Base-by-base conservation (phyloP, 2,329 filamentous ascomycete genomes). In the Fusarium pseudograminearum region DNA sequence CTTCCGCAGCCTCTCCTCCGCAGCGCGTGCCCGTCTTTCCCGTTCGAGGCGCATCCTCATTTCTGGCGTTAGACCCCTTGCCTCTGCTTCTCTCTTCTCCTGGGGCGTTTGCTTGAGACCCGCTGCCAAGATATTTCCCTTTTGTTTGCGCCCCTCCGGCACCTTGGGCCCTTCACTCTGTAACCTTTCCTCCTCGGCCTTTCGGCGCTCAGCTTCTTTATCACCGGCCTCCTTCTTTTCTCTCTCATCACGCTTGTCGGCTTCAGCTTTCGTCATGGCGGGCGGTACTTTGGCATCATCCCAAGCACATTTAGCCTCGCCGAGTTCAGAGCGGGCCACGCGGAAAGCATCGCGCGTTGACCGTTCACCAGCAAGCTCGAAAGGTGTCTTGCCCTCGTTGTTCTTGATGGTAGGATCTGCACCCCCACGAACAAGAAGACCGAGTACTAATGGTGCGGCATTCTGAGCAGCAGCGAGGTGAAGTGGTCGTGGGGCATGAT, bases 321-420 rank as follows among this genome's bases (percentile, higher is more conserved):
- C 94, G 2, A 98, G 84, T 75, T 97, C 92, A 33, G 88, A 86
- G 9, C 96, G 91, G 6, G 94, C 93, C 4, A 98, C 89, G 3
- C 96, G 91, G 81, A 99, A 99, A 0, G 94, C 93, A 76, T 98
- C 94, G 3, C 95, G 89, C 0, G 94, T 98, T 4, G 90, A 81
- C 7, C 94, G 89, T 77, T 98, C 94, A 42, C 95, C 93, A 1
- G 93, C 89, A 2, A 99, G 86, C 57, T 97, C 93, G 77, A 97
- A 98, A 0, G 96, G 81, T 1, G 93, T 92, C 78, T 92, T 94
- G n/a, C 91, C 92, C 66, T 98, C 93, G 5, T 79, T 83, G 75
- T 92, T 97, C 28, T 79, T 78, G 2, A 90, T 57, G 0, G 89
- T 90, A 0, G 96, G 96, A 73, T 97, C 89, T 3, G 93, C 92